Conservation (phyloP, 441 rosid genomes). For the Populus hybrid region DNA sequence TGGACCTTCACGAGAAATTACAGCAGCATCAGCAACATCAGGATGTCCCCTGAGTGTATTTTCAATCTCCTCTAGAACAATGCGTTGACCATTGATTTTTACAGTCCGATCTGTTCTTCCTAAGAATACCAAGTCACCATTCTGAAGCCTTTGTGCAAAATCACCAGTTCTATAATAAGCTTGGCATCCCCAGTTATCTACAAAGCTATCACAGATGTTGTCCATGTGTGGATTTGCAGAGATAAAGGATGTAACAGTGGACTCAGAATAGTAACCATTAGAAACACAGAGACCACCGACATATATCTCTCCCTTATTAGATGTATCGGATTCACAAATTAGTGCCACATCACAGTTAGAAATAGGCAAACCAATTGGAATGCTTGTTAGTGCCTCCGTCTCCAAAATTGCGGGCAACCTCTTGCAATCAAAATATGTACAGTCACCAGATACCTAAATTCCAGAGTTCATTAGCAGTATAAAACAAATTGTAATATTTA, state of each 20-base stretch:
- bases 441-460: constrained; percentile 89
- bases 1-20: constrained; percentile 39
- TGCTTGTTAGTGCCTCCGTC: constrained; percentile 52
- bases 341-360: constrained; percentile 64
- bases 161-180: constrained; percentile 83
- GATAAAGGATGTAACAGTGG: constrained; percentile 28
- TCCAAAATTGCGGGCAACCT: constrained; percentile 63
- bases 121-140: constrained; percentile 73
- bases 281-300: constrained; percentile 73
- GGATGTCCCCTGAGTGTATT: constrained; percentile 51
- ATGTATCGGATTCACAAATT: constrained; percentile 41
- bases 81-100: constrained; percentile 77
- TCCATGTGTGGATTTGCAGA: constrained; percentile 45
- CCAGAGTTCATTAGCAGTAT: constrained; percentile 28
- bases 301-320: constrained; percentile 69
- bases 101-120: constrained; percentile 80
- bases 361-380: constrained; percentile 92
- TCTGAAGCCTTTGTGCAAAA: constrained; percentile 59
- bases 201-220: constrained; percentile 34
- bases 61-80: constrained; percentile 84
- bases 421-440: constrained; percentile 89
- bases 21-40: constrained; percentile 66
- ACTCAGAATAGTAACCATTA: constrained; percentile 52
- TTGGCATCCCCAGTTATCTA: constrained; percentile 44
- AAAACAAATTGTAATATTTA: background rate